Evolutionary conservation across 2,329 filamentous ascomycete species (phyloP).

Genomic region (Zymoseptoria crescenta): DNA sequence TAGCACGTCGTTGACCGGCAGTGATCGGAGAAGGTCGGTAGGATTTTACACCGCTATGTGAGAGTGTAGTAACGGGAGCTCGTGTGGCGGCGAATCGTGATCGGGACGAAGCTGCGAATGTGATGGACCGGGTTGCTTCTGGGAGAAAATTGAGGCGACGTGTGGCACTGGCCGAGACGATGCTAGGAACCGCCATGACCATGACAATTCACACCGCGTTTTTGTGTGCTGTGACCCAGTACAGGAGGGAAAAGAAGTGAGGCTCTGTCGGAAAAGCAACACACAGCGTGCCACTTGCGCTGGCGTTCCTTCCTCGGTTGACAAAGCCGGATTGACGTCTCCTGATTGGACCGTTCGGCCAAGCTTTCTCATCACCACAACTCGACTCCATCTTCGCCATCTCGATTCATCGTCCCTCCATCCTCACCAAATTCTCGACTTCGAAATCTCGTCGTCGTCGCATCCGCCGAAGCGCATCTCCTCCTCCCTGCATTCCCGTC

Average conservation of each 20-base stretch:
- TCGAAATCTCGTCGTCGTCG: conserved; percentile 1
- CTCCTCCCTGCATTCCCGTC: conserved; percentile 1
- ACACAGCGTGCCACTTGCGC: no score
- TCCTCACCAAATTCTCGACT: neutral
- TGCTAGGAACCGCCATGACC: conserved; percentile 17
- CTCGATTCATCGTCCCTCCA: neutral
- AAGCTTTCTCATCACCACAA: neutral
- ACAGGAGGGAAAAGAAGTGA: conserved; percentile 8
- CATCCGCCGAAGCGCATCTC: neutral
- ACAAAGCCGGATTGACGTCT: no score
- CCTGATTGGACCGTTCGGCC: neutral
- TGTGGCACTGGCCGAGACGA: conserved; percentile 16
- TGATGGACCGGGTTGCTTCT: conserved; percentile 6
- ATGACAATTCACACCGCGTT: neutral
- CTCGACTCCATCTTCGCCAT: neutral
- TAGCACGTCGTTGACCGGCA: conserved; percentile 29
- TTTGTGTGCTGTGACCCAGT: neutral
- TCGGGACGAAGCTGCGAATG: neutral
- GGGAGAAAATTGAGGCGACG: conserved; percentile 13
- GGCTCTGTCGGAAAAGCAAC: neutral
- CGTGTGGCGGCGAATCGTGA: conserved; percentile 4
- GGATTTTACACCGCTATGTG: conserved; percentile 18
- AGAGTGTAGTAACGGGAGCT: conserved; percentile 9
- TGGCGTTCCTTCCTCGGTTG: no score
- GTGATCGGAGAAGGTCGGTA: conserved; percentile 28